Base-by-base conservation (phyloP, 2,329 filamentous ascomycete species). In the Hymenotorrendiella dingleyae region DNA sequence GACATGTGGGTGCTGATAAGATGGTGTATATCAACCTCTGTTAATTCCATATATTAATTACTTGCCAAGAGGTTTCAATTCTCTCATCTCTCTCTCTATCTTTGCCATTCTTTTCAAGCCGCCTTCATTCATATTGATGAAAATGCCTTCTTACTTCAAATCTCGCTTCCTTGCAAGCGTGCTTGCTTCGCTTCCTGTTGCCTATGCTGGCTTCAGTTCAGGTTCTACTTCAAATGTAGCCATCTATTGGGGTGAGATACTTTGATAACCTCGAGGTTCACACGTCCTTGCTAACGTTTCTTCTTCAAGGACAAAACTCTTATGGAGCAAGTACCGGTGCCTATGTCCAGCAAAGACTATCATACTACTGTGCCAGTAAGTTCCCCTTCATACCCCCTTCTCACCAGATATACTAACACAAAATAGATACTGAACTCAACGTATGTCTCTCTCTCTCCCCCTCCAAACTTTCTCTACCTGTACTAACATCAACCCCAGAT, bases 211-310 rank as follows among this genome's bases (percentile, higher is more conserved):
- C 19, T 62, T 77, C 52, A 63, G 70, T 47, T 47, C 72, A 4
- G 56, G 55, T n/a, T 67, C 70, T 1, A 54, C 57, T 2, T 67
- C 60, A 37, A 84, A 83, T 53, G 57, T 85, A 41, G 79, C 74
- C 20, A 68, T 84, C 2, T 86, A 86, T 60, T 86, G 81, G 81
- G 82, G 80, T 66, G 62, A 54, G 62, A 22, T 32, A 11, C 41
- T 42, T 27, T 33, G n/a, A 17, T 12, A 7, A 23, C 19, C 6
- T 26, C 10, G 11, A 12, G n/a, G n/a, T 14, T 27, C 16, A 17
- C 8, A 14, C 10, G 20, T 36, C 11, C 14, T 28, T 24, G 34
- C 9, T 34, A 19, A 34, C n/a, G n/a, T n/a, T n/a, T n/a, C n/a
- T n/a, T 22, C 17, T 40, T 40, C 24, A 42, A 64, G 59, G 72